Percentiles rank a stretch among this genome's conserved stretches.
phyloP scores from a whole-genome alignment of 1,284 basidiomycete species.

The Sparassis latifolia region DNA sequence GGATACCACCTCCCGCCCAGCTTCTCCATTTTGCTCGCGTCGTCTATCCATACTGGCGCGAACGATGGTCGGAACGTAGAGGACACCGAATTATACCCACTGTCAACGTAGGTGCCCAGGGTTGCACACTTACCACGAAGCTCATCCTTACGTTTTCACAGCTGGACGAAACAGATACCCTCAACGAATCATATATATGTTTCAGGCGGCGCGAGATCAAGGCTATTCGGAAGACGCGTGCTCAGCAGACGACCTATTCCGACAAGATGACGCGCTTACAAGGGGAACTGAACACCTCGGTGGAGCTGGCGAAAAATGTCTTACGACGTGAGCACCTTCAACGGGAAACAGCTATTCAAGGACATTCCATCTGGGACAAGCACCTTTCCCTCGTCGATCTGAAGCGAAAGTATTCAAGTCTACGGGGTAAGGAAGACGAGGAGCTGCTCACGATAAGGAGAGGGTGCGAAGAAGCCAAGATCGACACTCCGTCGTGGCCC shows the following conservation, averaged over 20 bases:
- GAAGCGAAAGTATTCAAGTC: conserved; percentile 68
- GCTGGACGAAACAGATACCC: conserved; percentile 88
- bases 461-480: conserved; percentile 54
- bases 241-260: conserved; percentile 82
- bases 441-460: conserved; percentile 78
- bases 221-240: conserved; percentile 89
- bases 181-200: conserved; percentile 95
- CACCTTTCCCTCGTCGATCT: conserved; percentile 73
- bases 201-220: conserved; percentile 96
- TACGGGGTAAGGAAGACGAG: conserved; percentile 75
- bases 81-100: conserved; percentile 27
- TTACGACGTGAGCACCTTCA: conserved; percentile 74
- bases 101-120: conserved; percentile 22
- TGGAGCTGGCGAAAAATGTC: conserved; percentile 68
- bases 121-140: neutral
- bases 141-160: conserved; percentile 24
- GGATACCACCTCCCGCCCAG: conserved; percentile 20
- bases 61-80: conserved; percentile 24
- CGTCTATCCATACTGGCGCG: conserved; percentile 27
- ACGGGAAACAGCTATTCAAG: conserved; percentile 52
- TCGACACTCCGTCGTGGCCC: conserved; percentile 26
- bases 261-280: conserved; percentile 84
- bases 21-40: conserved; percentile 20
- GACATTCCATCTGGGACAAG: conserved; percentile 72
- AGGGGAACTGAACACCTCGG: conserved; percentile 64